Conservation (phyloP, 345 rosid genomes). For the Lepidium sativum region DNA sequence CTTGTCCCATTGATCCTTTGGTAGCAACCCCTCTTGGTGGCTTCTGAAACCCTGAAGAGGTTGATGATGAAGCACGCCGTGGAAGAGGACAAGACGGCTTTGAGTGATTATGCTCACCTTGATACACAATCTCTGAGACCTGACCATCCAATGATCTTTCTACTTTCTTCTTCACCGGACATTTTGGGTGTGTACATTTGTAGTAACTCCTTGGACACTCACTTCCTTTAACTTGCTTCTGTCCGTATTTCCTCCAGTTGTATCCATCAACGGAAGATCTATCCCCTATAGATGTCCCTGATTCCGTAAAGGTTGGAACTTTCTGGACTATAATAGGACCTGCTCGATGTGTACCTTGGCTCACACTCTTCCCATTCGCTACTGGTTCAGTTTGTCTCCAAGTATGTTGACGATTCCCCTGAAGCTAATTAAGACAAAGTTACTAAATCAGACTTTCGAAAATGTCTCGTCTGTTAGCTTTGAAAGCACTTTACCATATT, state of each 20-base stretch:
- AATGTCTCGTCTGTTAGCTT: background rate
- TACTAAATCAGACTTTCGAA: background rate
- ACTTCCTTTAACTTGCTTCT: conserved; percentile 97
- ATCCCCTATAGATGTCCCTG: conserved; percentile 20
- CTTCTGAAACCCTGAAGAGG: conserved; percentile 28
- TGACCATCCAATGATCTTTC: conserved; percentile 84
- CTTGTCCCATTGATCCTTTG: conserved; percentile 35
- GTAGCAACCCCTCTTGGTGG: conserved; percentile 37
- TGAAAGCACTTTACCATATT: conserved; percentile 53
- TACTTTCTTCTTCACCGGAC: conserved; percentile 91
- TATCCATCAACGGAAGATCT: conserved; percentile 85
- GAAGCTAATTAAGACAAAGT: conserved; percentile 8
- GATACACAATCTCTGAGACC: conserved; percentile 90
- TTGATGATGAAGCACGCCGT: conserved; percentile 32
- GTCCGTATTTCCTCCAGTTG: conserved; percentile 99
- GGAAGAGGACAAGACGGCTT: conserved; percentile 77
- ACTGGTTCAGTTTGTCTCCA: conserved; percentile 25
- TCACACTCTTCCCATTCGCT: conserved; percentile 18
- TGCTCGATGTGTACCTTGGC: conserved; percentile 27
- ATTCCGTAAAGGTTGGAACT: conserved; percentile 28
- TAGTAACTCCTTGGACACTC: conserved; percentile 94
- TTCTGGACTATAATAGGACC: conserved; percentile 10
- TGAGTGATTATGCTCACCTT: conserved; percentile 82
- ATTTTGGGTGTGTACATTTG: conserved; percentile 84
- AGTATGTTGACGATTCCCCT: conserved; percentile 42